Evolutionary conservation across 768 basidiomycete genomes (phyloP), one percentile per base, ranked within the genome.

Genomic region (Lentinula boryana): DNA sequence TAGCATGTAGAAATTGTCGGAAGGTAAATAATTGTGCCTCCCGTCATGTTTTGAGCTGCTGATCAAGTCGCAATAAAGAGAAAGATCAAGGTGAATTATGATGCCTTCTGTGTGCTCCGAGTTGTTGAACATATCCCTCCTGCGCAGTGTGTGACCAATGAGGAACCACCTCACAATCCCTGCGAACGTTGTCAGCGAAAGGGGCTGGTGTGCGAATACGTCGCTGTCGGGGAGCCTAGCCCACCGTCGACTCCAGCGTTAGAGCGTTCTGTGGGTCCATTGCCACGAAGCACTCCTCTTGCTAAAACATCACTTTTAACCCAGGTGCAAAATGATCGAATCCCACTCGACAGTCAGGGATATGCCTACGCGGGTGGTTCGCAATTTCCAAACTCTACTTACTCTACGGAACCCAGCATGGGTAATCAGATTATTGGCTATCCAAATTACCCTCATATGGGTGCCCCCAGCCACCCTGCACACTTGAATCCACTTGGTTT

Each of bases 1-100:
- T 84, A 63, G 85, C 85, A 2, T 87, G 85, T 69, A 74, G 69
- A 0, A 71, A 73, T 59, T 87, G 85, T 67, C 79, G 85, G 6
- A 67, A 69, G 35, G 84, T 82, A 64, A 41, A 64, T 67, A 32
- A 46, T 41, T 7, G 33, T 51, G n/a, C 31, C 15, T 23, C 27
- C 33, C 55, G 36, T 56, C 44, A 16, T 44, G 27, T 31, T 44
- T 36, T 36, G 12, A 12, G 41, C 46, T 52, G 32, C 40, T 41
- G 56, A 57, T 51, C 57, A 49, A 7, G 27, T n/a, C 5, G 36
- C 13, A 38, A 38, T 5, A 38, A 38, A 38, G 36, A 21, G 55
- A 16, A 85, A 87, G 69, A 76, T 85, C 62, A 84, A 80, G 75
- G 84, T 82, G 64, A 40, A 64, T 67, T 27, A 44, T 41, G 6